A percentile compares a stretch with the other conserved stretches of the same genome.
phyloP scores from a whole-genome alignment of 2,329 filamentous ascomycete species.

The Colletotrichum shisoi region DNA sequence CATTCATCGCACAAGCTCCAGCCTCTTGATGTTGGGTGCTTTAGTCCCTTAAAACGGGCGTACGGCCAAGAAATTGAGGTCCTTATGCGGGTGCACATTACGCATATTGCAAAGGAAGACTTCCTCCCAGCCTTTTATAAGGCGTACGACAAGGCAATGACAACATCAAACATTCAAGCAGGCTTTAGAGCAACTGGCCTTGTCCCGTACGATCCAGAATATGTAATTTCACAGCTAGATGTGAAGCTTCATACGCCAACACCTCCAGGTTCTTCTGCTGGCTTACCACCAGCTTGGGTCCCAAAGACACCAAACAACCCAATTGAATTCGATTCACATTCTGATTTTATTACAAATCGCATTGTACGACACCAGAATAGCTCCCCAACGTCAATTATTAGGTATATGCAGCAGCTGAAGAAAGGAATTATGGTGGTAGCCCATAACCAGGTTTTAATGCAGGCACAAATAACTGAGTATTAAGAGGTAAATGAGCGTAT shows the following conservation, averaged over 20 bases:
- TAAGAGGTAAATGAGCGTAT: background rate
- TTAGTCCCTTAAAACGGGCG: too few species aligned
- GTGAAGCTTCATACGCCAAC: background rate
- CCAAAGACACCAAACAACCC: background rate
- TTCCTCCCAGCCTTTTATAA: background rate
- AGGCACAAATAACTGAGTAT: background rate
- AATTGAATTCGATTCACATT: background rate
- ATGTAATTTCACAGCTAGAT: background rate
- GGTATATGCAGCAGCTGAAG: background rate
- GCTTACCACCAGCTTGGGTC: background rate
- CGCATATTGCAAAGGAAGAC: constrained; percentile 6
- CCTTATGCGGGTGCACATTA: too few species aligned
- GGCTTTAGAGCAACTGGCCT: background rate
- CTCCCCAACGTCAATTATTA: background rate
- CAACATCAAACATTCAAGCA: background rate
- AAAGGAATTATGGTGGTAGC: background rate
- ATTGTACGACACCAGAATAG: background rate
- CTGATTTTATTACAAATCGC: background rate
- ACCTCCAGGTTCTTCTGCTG: background rate
- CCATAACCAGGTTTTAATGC: background rate
- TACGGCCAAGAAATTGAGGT: too few species aligned
- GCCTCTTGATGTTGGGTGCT: too few species aligned
- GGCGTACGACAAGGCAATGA: background rate
- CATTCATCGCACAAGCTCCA: too few species aligned
- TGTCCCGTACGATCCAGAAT: background rate